Base-by-base conservation (phyloP, 2,329 filamentous ascomycete genomes). In the Cytospora mali region DNA sequence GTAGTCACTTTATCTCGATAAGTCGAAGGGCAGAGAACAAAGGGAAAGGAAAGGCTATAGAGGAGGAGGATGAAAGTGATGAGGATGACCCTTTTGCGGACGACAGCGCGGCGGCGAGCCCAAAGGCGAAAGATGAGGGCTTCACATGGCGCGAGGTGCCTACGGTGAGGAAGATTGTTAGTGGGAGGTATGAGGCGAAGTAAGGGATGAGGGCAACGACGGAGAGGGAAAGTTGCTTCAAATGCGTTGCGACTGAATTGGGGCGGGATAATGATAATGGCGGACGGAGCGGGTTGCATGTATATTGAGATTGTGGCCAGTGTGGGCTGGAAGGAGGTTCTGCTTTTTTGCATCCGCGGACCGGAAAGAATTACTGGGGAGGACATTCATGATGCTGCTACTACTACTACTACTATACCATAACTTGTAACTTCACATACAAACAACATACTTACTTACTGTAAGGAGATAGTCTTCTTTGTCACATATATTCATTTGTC, bases 61-160 rank as follows among this genome's bases (percentile, higher is more conserved):
- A 71, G 66, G 72, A 68, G 68, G 76, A 66, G 18, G 77, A 79
- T 1, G 68, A 69, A 29, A 51, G 70, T 68, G 77, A 69, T 14
- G 79, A 81, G 1, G 83, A 82, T 60, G 88, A 92, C 70, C 90
- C 90, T 2, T 93, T 93, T 72, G 89, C 90, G 0, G 91, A 89
- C 71, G 83, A 83, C 6, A 72, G 66, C 25, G 69, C 72, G 29
- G 70, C 73, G 54, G 70, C 74, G 28, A 66, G 69, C 28, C 66
- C 67, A 48, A 62, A 67, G 11, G 51, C 64, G 4, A 62, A 61
- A 9, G 66, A 64, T 28, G 68, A 68, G 6, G 69, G 69, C 28
- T 69, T 69, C 29, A 73, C 69, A 52, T 96, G 92, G 92, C 82
- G 83, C 29, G 84, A 87, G 48, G 83, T 96, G 42, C 84, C 86